Evolutionary conservation across 257 asterid species (phyloP), one percentile per base, ranked within the genome.

Genomic region (Rehmannia glutinosa): DNA sequence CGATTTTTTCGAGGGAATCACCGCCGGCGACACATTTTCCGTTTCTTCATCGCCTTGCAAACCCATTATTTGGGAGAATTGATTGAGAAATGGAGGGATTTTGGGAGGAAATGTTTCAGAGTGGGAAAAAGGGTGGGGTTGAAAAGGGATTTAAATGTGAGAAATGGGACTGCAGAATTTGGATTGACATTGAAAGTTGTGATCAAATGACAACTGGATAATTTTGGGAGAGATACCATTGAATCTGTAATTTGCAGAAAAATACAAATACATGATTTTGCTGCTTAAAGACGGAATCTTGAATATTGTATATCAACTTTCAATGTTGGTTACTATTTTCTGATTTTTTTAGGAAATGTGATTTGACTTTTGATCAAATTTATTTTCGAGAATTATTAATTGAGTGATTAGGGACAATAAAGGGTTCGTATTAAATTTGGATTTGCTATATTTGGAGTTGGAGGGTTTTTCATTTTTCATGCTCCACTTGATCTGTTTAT

Each of bases 21-120:
- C 52, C 27, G 8, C 52, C 20, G 78, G 38, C 41, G 69, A 39
- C 16, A 28, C 66, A 2, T 30, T 69, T 23, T 66, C 84, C 3
- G 63, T 64, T 13, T 64, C 82, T 68, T 68, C 82, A 25, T 76
- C 83, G 16, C 8, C 74, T 15, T 57, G 69, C 45, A 58, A 45
- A 72, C 75, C 78, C 90, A 84, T 84, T 47, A 30, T 20, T 62
- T 43, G 41, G 8, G 49, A 2, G 20, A 2, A 27, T 0, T 11
- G 11, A 24, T 10, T 4, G 71, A 36, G 13, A 32, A 42, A 9
- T 23, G 21, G 39, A 10, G 30, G 9, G 13, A 42, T 11, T 25
- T 62, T 25, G 17, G 53, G 8, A 15, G 35, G 7, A 3, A 35
- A 2, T 19, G 5, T 4, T 38, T 38, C 2, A 9, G 51, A 19